Evolutionary conservation across 306 rosid genomes (phyloP), one percentile per base, ranked within the genome.

Genomic region (Nissolia schottii): DNA sequence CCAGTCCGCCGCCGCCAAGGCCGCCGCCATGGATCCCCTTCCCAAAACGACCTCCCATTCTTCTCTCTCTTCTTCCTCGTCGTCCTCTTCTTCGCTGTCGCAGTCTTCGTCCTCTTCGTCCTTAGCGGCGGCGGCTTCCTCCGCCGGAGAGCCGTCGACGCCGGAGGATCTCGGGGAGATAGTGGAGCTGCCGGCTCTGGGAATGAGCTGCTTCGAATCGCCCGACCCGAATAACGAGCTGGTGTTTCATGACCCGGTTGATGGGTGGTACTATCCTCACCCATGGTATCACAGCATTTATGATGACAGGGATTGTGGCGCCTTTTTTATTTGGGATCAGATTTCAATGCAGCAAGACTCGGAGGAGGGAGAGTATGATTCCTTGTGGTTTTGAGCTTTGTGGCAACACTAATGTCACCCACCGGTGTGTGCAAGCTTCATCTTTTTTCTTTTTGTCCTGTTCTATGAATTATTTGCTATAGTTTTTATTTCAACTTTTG

Each of bases 1-100:
- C 13, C 99, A 94, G 16, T 84, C 89, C n/a, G 98, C 98, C 1
- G 99, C 99, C 7, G 72, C 91, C 10, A 86, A 89, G 64, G 99
- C 99, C 40, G 97, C 99, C 2, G 67, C 91, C 20, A 89, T 94
- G 96, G 93, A 86, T 20, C 9, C 60, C 0, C 41, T 35, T 7
- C 38, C 61, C 0, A 24, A 67, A 2, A 43, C 90, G 20, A 2
- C 69, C 3, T 16, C 85, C 12, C 51, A 18, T 0, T 32, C 75
- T 0, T 3, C 75, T 0, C 2, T 83, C 3, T 54, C 75, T 4
- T 24, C 77, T 0, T 7, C 76, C 0, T 4, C 85, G 0, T 35
- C 79, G 0, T 37, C 83, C 0, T 37, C 67, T 0, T 45, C 64
- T 0, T 57, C 76, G 7, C 50, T 29, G 1, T 78, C 85, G 14